Base-by-base conservation (phyloP, 495 filamentous ascomycete genomes). In the Penicillium subrubescens region DNA sequence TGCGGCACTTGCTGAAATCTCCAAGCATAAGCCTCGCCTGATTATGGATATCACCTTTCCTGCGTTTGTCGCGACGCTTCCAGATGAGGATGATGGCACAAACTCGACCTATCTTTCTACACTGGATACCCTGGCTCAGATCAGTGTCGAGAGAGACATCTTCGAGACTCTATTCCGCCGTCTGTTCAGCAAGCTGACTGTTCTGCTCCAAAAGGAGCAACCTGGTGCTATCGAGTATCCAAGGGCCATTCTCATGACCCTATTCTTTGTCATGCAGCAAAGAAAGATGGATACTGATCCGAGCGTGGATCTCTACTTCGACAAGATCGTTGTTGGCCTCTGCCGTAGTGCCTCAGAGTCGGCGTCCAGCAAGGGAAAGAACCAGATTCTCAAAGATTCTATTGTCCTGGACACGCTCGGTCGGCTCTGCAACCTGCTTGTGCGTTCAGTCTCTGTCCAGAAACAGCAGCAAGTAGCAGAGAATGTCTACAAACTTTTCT, bases 21-120 rank as follows among this genome's bases (percentile, higher is more conserved):
- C 89, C 8, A 88, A 84, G 63, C 80, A 86, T 57, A 89, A 88
- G 65, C 86, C 89, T 14, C 82, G 83, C n/a, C 71, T 89, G 27
- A 87, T 92, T 21, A 85, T 90, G 74, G 83, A 91, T 55, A 87
- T 88, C 34, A 90, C 89, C 0, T 88, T 92, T 73, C 90, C 90
- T 15, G 86, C 86, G 11, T 91, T 92, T 68, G 86, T 92, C 77
- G 89, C 89, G 1, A 83, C 84, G 31, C 77, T 92, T 2, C 90
- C 90, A 5, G 88, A 91, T 52, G 74, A 76, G 25, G 84, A 84
- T 56, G 74, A 82, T 29, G 77, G 78, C 11, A 69, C 70, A 0
- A 77, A 75, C 33, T 66, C 69, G 21, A 64, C 69, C 4, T 90
- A 90, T 67, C 54, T 84, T n/a, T 71, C 83, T 5, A 88, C 87